Evolutionary conservation across 2,329 filamentous ascomycete species (phyloP), one percentile per base, ranked within the genome.

Genomic region (Dendrostoma leiphaemia): DNA sequence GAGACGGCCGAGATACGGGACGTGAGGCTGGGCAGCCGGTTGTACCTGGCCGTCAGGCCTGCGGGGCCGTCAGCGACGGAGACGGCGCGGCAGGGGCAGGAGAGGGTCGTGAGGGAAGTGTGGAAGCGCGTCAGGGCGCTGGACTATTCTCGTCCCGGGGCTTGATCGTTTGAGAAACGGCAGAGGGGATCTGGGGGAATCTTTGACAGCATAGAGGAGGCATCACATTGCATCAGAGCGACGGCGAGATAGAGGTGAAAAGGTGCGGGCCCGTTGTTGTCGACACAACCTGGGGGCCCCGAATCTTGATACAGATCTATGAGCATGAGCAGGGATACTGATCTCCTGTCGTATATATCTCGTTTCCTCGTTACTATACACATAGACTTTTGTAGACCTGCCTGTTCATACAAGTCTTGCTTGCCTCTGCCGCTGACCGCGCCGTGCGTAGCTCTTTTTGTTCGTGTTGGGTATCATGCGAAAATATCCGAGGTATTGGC

Each of bases 11-110:
- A 75, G 0, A 84, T 91, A 23, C 72, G 79, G 46, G 80, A 84
- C 9, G 82, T 81, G 1, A 77, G 75, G 48, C 68, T 91, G 10
- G 88, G 88, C 0, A 84, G 87, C 60, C 74, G 89, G 24, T 64
- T 90, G 8, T 91, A 91, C 68, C 71, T 91, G 41, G 88, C 87
- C 1, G 84, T 91, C 49, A 71, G 86, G 61, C 85, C 88, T 4
- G 87, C 86, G 32, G 86, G 85, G 0, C 74, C 83, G 19, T 81
- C 80, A 2, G 66, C 71, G 3, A 78, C 68, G 0, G 88, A 91
- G 64, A 85, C 83, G 2, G 87, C 78, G 6, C 77, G 85, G 15
- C 74, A 90, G 63, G 76, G 79, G 8, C 89, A 91, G 62, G 86
- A 90, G 61, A 75, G 88, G 55, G 81, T 85, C 0, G 85, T 90